A percentile compares a stretch with the other conserved stretches of the same genome.
Conservation (phyloP, 352 stramenopile species). For the Phytophthora megakarya region DNA sequence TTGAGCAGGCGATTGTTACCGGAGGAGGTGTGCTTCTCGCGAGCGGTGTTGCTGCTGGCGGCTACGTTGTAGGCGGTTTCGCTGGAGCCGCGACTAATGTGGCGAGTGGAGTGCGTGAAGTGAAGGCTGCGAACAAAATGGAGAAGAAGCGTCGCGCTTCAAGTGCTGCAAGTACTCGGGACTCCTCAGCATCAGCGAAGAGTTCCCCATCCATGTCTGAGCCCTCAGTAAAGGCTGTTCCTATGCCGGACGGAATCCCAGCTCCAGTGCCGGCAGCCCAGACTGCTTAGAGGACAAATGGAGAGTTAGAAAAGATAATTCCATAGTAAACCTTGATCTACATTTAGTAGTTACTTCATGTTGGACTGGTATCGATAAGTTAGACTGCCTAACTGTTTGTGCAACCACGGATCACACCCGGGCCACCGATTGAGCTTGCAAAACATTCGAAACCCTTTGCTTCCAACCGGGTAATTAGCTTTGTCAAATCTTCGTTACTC, state of each 20-base stretch:
- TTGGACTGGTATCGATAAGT: background rate
- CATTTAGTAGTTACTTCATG: constrained; percentile 22
- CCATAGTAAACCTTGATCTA: constrained; percentile 32
- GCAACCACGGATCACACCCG: constrained; percentile 39
- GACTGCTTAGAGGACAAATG: constrained; percentile 33
- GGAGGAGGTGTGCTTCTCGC: constrained; percentile 76
- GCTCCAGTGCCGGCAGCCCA: constrained; percentile 27
- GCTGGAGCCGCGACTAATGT: constrained; percentile 83
- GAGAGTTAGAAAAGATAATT: constrained; percentile 41
- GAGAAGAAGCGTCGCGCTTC: constrained; percentile 62
- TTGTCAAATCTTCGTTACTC: constrained; percentile 38
- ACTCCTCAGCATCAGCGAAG: constrained; percentile 36
- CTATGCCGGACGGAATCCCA: constrained; percentile 15
- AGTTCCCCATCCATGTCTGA: constrained; percentile 26
- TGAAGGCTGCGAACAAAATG: constrained; percentile 80
- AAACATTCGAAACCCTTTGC: constrained; percentile 59
- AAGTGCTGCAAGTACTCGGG: constrained; percentile 36
- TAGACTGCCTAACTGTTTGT: background rate
- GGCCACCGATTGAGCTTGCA: constrained; percentile 59
- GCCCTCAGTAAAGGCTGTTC: constrained; percentile 29
- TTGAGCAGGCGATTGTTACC: constrained; percentile 68
- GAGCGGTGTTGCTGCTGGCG: constrained; percentile 75
- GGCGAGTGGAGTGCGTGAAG: constrained; percentile 77
- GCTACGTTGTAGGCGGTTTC: constrained; percentile 83
- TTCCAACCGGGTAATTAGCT: constrained; percentile 58